Evolutionary conservation across 495 filamentous ascomycete genomes (phyloP).

Genomic region (Aspergillus nanangensis): DNA sequence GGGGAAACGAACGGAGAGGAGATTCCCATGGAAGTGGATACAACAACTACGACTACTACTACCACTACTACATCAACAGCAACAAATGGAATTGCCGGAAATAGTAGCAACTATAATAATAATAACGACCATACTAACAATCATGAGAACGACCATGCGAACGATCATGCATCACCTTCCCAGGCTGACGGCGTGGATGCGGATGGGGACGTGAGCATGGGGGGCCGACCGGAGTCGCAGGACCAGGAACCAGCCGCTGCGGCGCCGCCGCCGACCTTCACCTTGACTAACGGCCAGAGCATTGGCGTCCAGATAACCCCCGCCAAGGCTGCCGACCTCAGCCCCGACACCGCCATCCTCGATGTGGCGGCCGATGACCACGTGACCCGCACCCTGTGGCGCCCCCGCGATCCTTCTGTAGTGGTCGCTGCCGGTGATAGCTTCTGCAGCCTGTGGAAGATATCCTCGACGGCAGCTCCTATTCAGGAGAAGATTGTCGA

Average conservation of each 20-base stretch:
- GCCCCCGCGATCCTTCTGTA: slow-evolving; percentile 67
- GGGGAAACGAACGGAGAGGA: slow-evolving; percentile 58
- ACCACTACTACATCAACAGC: too few species aligned
- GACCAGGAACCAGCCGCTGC: slow-evolving; percentile 35
- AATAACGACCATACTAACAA: slow-evolving; percentile 21
- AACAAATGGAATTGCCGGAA: slow-evolving; percentile 23
- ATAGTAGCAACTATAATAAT: neutral
- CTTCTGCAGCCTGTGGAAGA: slow-evolving; percentile 75
- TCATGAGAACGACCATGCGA: neutral
- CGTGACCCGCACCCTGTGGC: slow-evolving; percentile 72
- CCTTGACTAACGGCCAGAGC: slow-evolving; percentile 61
- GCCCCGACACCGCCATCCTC: slow-evolving; percentile 61
- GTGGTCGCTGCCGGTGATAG: slow-evolving; percentile 73
- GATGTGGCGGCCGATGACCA: slow-evolving; percentile 55
- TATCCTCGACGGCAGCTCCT: slow-evolving; percentile 41
- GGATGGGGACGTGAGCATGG: slow-evolving; percentile 43
- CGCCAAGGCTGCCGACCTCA: slow-evolving; percentile 59
- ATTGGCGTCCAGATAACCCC: slow-evolving; percentile 61
- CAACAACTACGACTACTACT: too few species aligned
- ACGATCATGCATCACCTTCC: neutral
- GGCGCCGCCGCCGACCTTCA: slow-evolving; percentile 53
- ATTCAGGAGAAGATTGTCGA: slow-evolving; percentile 36
- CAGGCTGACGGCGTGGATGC: slow-evolving; percentile 22
- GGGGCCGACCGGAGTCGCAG: slow-evolving; percentile 18
- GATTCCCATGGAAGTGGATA: slow-evolving; percentile 48